Base-by-base conservation (phyloP, 1,284 basidiomycete genomes). In the Termitomyces sp. region DNA sequence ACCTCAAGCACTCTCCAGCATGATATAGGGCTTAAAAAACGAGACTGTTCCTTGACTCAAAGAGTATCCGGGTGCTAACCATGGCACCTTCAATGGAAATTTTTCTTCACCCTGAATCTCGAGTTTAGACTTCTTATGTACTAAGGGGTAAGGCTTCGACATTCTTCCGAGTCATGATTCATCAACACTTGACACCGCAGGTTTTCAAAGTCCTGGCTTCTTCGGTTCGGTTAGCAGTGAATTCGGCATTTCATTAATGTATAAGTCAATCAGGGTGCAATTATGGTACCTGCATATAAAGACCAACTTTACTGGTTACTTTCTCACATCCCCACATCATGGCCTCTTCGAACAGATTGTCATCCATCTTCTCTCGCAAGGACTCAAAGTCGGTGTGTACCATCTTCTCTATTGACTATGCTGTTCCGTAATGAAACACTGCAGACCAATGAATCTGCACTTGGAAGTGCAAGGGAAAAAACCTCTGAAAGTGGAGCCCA, bases 401-500 rank as follows among this genome's bases (percentile, higher is more conserved):
- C 43, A 13, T 0, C 50, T 44, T 50, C 12, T 53, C 9, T 45
- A 4, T 13, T 26, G 17, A 10, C n/a, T 28, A 13, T 28, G 24
- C 10, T 28, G 12, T 24, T 39, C 34, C 5, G 15, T 26, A 17
- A 31, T 19, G 3, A 15, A 36, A 30, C 2, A 15, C 13, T 53
- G 19, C 26, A 52, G 28, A 36, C 50, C 3, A 56, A 55, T 38
- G 56, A 53, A 7, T 46, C 52, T 17, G 49, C 42, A 10, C 33
- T 36, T 46, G 50, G 41, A 4, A 50, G n/a, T 21, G 21, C 17
- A 1, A 53, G 50, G 19, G 57, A 58, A 39, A 57, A 54, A 31
- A 42, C 50, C 21, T 56, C 58, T 47, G 48, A 42, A 10, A 28
- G 43, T 44, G 44, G 53, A 10, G 24, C 67, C n/a, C 75, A 73